A percentile compares a stretch with the other conserved stretches of the same genome.
Evolutionary conservation across 768 basidiomycete species (phyloP).

Genomic region (Calocybe cyanea): DNA sequence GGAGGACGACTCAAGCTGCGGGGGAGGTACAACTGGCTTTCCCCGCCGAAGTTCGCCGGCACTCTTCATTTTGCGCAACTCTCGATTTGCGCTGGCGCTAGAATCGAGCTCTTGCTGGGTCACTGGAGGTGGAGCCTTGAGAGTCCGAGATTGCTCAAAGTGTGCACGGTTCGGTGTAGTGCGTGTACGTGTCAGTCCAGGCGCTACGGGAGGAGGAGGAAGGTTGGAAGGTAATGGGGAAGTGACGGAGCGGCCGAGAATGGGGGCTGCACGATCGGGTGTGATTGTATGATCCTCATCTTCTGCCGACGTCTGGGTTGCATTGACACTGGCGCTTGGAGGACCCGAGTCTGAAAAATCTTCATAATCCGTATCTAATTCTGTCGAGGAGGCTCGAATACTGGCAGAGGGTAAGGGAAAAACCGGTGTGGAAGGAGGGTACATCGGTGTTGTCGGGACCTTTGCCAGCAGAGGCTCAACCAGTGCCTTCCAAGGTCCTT

Average conservation of each 20-base stretch:
- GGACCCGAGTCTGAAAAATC: slow-evolving; percentile 58
- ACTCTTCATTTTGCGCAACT: slow-evolving; percentile 82
- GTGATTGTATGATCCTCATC: slow-evolving; percentile 78
- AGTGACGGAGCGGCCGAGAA: slow-evolving; percentile 49
- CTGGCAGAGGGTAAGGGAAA: slow-evolving; percentile 49
- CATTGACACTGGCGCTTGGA: slow-evolving; percentile 34
- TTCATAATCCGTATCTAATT: slow-evolving; percentile 45
- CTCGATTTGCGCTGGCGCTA: slow-evolving; percentile 45
- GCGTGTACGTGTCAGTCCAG: slow-evolving; percentile 62
- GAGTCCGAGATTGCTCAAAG: slow-evolving; percentile 39
- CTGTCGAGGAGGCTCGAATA: slow-evolving; percentile 31
- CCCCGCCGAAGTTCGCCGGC: slow-evolving; percentile 71
- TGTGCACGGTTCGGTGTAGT: slow-evolving; percentile 69
- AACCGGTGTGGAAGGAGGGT: slow-evolving; percentile 64
- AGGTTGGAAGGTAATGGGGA: slow-evolving; percentile 36
- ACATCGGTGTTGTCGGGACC: slow-evolving; percentile 53
- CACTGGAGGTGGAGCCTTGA: slow-evolving; percentile 17
- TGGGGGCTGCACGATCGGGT: slow-evolving; percentile 48
- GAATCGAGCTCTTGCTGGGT: slow-evolving; percentile 27
- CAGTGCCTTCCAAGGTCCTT: slow-evolving; percentile 87
- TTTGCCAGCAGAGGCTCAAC: slow-evolving; percentile 80
- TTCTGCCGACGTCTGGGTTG: slow-evolving; percentile 33
- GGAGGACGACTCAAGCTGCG: slow-evolving; percentile 23
- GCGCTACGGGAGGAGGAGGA: slow-evolving; percentile 22
- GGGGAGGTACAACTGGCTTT: slow-evolving; percentile 24